Evolutionary conservation across 2,329 filamentous ascomycete species (phyloP), one percentile per base, ranked within the genome.

Genomic region (Alternaria triticina): DNA sequence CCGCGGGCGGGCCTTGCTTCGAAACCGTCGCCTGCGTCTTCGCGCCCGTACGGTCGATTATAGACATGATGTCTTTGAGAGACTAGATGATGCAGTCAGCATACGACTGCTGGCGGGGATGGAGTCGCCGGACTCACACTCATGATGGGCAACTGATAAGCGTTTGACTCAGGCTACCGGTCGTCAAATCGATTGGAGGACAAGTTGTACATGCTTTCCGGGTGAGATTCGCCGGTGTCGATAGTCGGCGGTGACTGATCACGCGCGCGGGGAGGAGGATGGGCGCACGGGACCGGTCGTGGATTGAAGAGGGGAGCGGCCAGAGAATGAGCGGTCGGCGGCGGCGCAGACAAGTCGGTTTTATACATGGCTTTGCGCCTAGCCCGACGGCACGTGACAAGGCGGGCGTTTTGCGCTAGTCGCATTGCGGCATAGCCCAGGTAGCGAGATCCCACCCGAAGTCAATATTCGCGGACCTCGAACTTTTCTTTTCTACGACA

Each of bases 21-120:
- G 73, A 62, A 55, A 70, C 64, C n/a, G 71, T 54, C 51, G 61
- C 57, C 22, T 76, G 59, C 54, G 70, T 52, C 61, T 68, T 68
- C 44, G 71, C 65, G 54, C 73, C 73, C 40, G 72, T 64, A 17
- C 74, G 75, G 67, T 78, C 77, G 66, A 81, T 77, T 63, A 76
- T 77, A 20, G 76, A 78, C 62, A 81, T 77, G 58, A 81, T 71
- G 59, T 77, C 74, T 68, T 76, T 77, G 61, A 82, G 76, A 57
- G 72, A 69, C 72, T 74, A 46, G 12, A 47, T 25, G 28, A 15
- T 57, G 17, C 45, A n/a, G 47, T 74, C 30, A 73, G 68, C 56
- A 65, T 23, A 44, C 12, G 40, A n/a, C 30, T 67, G 66, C 69
- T 72, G 59, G 15, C 36, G 51, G 51, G 27, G 64, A 64, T 47